Conservation (phyloP, 805 yeast species). For the Wickerhamomyces bisporus region DNA sequence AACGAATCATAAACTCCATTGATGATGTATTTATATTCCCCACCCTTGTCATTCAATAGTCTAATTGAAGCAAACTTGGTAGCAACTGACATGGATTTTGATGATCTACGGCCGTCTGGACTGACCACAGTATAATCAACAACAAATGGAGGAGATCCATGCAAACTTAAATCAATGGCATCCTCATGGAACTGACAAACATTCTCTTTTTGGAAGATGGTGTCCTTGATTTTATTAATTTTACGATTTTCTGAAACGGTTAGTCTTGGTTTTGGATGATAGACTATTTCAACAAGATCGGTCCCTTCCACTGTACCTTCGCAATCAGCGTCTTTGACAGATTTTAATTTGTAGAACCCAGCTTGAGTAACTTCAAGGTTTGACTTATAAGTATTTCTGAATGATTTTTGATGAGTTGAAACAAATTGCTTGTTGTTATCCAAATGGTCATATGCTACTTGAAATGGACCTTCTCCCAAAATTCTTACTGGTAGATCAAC, state of each 20-base stretch:
- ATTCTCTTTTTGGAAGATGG: conserved; percentile 28
- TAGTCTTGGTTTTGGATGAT: conserved; percentile 42
- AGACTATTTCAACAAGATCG: conserved; percentile 34
- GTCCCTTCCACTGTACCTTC: conserved; percentile 37
- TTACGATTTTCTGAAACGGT: conserved; percentile 30
- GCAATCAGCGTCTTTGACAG: conserved; percentile 48
- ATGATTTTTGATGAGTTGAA: conserved; percentile 16
- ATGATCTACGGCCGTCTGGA: conserved; percentile 46
- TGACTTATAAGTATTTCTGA: conserved; percentile 25
- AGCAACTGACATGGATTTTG: conserved; percentile 42
- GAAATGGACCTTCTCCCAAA: conserved; percentile 53
- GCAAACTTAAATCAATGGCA: conserved; percentile 43
- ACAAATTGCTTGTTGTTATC: conserved; percentile 25
- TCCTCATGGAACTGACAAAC: conserved; percentile 47
- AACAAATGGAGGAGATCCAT: conserved; percentile 63
- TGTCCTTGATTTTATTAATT: conserved; percentile 18
- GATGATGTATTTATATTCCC: conserved; percentile 58
- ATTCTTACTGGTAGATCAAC: conserved; percentile 55
- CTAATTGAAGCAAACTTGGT: conserved; percentile 45
- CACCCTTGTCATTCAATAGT: conserved; percentile 42
- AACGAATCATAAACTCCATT: conserved; percentile 60
- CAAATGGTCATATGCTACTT: conserved; percentile 29
- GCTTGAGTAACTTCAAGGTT: conserved; percentile 33
- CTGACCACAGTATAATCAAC: conserved; percentile 57
- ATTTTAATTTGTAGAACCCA: conserved; percentile 43